These are phyloP conservation scores for Pleurotus platypus DNA, from an alignment of 768 basidiomycete species.

Conservation along the genomic window DNA sequence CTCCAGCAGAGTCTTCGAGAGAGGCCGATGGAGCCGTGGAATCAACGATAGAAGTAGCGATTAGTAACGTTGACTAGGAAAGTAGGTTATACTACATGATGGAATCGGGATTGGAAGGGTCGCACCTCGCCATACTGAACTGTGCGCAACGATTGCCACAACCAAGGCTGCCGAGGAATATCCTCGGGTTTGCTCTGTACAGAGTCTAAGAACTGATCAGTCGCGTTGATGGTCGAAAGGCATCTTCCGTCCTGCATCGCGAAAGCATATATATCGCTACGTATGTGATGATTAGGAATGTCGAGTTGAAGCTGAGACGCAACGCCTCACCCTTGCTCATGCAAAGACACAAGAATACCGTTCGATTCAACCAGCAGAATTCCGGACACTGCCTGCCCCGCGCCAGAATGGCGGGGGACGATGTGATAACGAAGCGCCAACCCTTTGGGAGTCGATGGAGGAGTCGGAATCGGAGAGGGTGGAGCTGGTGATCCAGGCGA, in stretches of 20 bases:
- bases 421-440: constrained; percentile 38
- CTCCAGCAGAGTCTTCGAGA: constrained; percentile 27
- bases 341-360: constrained; percentile 47
- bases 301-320: not conserved
- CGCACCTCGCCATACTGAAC: constrained; percentile 37
- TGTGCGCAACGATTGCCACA: constrained; percentile 38
- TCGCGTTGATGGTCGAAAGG: constrained; percentile 25
- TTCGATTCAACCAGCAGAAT: constrained; percentile 42
- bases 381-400: constrained; percentile 37
- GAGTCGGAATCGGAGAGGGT: constrained; percentile 32
- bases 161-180: constrained; percentile 32
- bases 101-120: not conserved
- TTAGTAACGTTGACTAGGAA: constrained; percentile 34
- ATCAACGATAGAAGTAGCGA: constrained; percentile 44
- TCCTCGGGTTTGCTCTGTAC: constrained; percentile 27
- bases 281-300: constrained; percentile 3
- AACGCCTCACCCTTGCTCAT: constrained; percentile 57
- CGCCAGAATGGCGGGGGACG: constrained; percentile 42
- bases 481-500: not conserved
- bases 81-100: not conserved
- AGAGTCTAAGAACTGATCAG: constrained; percentile 21
- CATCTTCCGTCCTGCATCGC: constrained; percentile 48
- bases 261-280: constrained; percentile 53
- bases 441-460: constrained; percentile 14
- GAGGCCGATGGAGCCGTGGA: constrained; percentile 25